Percentiles rank a stretch among this genome's conserved stretches.
These are phyloP conservation scores for Monilinia aucupariae DNA, from an alignment of 2,329 filamentous ascomycete genomes.

Conservation along the genomic window DNA sequence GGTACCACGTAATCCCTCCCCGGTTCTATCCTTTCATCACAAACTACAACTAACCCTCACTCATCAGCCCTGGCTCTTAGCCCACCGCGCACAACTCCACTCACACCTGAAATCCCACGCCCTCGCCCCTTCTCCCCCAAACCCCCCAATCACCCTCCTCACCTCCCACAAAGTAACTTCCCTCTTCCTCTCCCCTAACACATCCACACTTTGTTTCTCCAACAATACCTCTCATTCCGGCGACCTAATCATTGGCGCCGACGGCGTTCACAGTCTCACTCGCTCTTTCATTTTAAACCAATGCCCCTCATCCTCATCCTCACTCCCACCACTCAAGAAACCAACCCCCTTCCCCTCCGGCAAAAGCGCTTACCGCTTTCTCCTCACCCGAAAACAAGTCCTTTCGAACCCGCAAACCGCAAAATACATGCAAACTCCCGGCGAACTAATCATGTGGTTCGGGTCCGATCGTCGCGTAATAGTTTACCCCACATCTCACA, in stretches of 20 bases:
- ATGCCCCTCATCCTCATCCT: no score
- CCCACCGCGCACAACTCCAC: slow-evolving; percentile 50
- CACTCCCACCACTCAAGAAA: not conserved
- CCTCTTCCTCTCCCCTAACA: slow-evolving; percentile 37
- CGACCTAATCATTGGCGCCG: slow-evolving; percentile 8
- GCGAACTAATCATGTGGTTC: slow-evolving; percentile 39
- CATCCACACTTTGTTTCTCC: slow-evolving; percentile 41
- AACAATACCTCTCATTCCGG: slow-evolving; percentile 36
- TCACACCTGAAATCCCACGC: slow-evolving; percentile 46
- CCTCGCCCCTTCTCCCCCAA: slow-evolving; percentile 36
- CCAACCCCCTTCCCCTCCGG: slow-evolving; percentile 17
- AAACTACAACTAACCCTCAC: not conserved
- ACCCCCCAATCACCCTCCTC: slow-evolving; percentile 37
- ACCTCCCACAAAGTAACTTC: slow-evolving; percentile 41
- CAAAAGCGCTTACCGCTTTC: slow-evolving; percentile 27
- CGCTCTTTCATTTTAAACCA: not conserved
- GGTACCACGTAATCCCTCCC: slow-evolving; percentile 39
- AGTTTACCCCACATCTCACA: slow-evolving; percentile 44
- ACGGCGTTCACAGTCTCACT: slow-evolving; percentile 2
- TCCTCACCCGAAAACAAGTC: slow-evolving; percentile 25
- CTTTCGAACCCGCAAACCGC: slow-evolving; percentile 36
- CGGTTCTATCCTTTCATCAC: not conserved
- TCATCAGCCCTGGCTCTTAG: slow-evolving; percentile 43
- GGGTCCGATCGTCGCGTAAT: slow-evolving; percentile 41
- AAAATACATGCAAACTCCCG: slow-evolving; percentile 32